phyloP scores from a whole-genome alignment of 1,139 yeast genomes.

The Pneumocystis wakefieldiae region DNA sequence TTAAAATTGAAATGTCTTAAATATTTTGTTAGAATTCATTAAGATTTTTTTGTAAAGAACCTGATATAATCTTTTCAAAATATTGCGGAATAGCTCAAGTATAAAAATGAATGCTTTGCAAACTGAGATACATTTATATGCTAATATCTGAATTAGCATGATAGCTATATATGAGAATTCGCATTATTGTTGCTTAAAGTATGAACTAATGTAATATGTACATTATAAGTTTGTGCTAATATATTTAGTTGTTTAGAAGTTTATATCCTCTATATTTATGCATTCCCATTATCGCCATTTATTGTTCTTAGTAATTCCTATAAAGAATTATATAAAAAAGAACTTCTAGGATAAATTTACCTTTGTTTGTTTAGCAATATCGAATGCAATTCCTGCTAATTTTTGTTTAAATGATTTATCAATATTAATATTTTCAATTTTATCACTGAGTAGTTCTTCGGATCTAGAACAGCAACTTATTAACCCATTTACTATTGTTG shows the following conservation, averaged over 20 bases:
- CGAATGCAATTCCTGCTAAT: constrained; percentile 89
- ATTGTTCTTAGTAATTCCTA: neutral
- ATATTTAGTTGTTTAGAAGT: neutral
- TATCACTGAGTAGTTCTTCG: constrained; percentile 12
- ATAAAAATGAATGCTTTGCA: neutral
- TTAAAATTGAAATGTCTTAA: neutral
- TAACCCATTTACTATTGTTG: constrained; percentile 5
- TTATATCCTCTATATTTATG: neutral
- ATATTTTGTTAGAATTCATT: neutral
- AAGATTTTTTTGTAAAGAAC: neutral
- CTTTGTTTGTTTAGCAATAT: constrained; percentile 88
- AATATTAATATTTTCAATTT: constrained; percentile 52
- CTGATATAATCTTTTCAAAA: neutral
- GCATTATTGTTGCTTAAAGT: neutral
- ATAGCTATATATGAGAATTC: neutral
- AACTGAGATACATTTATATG: neutral
- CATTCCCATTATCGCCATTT: neutral
- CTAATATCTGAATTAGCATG: neutral
- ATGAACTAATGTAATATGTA: neutral
- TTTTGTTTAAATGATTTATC: constrained; percentile 84
- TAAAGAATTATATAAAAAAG: neutral
- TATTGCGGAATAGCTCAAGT: neutral
- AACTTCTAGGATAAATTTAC: constrained; percentile 33
- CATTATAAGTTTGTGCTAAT: neutral
- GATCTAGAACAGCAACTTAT: constrained; percentile 6